These are phyloP conservation scores for Penicillium argentinense DNA, from an alignment of 495 filamentous ascomycete species.

Conservation along the genomic window DNA sequence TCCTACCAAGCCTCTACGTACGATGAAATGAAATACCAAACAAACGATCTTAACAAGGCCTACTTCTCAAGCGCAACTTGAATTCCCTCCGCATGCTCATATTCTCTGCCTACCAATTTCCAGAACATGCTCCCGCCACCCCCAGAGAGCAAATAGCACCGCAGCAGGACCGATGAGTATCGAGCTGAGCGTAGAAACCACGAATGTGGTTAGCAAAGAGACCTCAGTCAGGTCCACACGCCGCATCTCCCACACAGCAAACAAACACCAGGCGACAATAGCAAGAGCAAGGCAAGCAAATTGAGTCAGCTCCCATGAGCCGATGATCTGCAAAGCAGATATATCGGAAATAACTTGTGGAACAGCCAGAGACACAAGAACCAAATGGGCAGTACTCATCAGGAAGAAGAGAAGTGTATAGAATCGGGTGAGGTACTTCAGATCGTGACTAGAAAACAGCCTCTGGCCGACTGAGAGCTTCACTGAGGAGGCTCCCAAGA, in stretches of 20 bases:
- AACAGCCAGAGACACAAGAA: background rate
- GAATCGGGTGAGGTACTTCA: background rate
- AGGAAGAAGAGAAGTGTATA: background rate
- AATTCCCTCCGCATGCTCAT: no score
- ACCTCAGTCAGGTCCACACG: constrained; percentile 2
- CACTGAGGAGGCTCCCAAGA: no score
- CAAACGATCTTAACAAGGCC: no score
- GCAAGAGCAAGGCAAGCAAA: background rate
- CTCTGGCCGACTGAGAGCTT: no score
- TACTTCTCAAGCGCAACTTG: no score
- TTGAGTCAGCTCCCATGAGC: background rate
- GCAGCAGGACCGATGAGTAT: constrained; percentile 2
- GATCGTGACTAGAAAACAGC: background rate
- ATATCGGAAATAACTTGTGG: background rate
- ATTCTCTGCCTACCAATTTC: background rate
- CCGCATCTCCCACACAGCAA: constrained; percentile 3
- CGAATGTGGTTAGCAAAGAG: background rate
- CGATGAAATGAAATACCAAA: no score
- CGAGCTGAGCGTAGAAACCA: background rate
- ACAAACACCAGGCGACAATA: background rate
- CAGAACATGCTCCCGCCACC: background rate
- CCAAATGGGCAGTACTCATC: background rate
- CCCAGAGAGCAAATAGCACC: background rate
- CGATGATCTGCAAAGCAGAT: no score
- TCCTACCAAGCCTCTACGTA: no score